Evolutionary conservation across 139 green algal species (phyloP), one percentile per base, ranked within the genome.

Genomic region (Diplosphaera chodatii): DNA sequence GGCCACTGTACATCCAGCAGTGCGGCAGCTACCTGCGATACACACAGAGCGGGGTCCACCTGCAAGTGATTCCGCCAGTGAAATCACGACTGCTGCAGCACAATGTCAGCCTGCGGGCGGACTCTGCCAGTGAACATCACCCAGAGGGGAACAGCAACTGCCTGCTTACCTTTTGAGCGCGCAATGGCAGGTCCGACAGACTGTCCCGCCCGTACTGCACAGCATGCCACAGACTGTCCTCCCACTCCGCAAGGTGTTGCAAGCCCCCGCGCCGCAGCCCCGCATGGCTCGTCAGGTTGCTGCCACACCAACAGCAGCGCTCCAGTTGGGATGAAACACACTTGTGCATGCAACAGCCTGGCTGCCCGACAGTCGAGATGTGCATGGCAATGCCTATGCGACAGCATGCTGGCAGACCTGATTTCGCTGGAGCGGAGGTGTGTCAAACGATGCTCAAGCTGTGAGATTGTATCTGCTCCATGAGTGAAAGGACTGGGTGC

Each of bases 401-500:
- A n/a, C n/a, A n/a, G n/a, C n/a, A n/a, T n/a, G n/a, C n/a, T n/a
- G n/a, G n/a, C n/a, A 48, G 8, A 48, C 37, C 37, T 48, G 48
- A 59, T 5, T 10, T 18, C 48, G 48, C 48, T 25, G 18, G 48
- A 23, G 16, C 16, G 48, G 16, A 59, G 16, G 16, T 25, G 48
- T 3, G 3, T 32, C 25, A 65, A n/a, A 25, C 25, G 59, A 25
- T 63, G 8, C 66, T 63, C 37, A 4, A 63, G 66, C 4, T n/a
- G 20, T 8, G 25, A 29, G 4, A 55, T 13, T 40, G 8, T 18
- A 32, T 27, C 48, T 70, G 30, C 31, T 92, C 71, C 32, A 78
- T 65, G 37, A 86, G 72, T 3, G 5, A 80, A 41, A 8, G 85
- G 87, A 0, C 79, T 77, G 37, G 73, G 70, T 6, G 63, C 62